phyloP scores from a whole-genome alignment of 2,329 filamentous ascomycete species.

The Plenodomus lindquistii region DNA sequence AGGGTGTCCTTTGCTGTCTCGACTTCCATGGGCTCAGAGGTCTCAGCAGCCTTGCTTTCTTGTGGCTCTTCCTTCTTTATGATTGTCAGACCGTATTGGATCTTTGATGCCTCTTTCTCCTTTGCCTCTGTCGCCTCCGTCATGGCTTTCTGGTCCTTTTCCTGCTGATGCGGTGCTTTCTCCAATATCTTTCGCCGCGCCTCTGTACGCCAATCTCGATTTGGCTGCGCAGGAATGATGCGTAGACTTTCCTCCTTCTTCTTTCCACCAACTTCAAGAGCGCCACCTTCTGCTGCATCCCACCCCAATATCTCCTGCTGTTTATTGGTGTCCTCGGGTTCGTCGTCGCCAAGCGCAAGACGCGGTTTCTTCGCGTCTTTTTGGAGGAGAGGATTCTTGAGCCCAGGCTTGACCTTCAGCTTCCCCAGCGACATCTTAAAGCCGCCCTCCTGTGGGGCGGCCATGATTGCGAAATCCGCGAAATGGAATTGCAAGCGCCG shows the following conservation, averaged over 20 bases:
- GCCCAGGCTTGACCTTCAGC: constrained; percentile 32
- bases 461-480: constrained; percentile 17
- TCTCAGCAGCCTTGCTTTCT: constrained; percentile 8
- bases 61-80: constrained; percentile 37
- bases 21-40: constrained; percentile 28
- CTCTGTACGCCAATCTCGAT: constrained; percentile 66
- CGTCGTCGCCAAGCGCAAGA: constrained; percentile 36
- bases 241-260: constrained; percentile 51
- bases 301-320: constrained; percentile 57
- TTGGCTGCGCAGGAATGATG: constrained; percentile 62
- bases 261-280: constrained; percentile 43
- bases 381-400: constrained; percentile 21
- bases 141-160: constrained; percentile 21
- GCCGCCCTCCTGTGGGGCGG: constrained; percentile 35
- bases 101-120: constrained; percentile 44
- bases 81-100: constrained; percentile 59
- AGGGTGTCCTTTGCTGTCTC: constrained; percentile 29
- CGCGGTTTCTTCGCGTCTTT: constrained; percentile 32
- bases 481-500: neutral
- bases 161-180: constrained; percentile 59
- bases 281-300: constrained; percentile 56
- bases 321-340: constrained; percentile 30
- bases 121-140: constrained; percentile 36
- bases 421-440: constrained; percentile 42
- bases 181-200: constrained; percentile 58